Base-by-base conservation (phyloP, 1,284 basidiomycete species). In the Trichosporon sp. region DNA sequence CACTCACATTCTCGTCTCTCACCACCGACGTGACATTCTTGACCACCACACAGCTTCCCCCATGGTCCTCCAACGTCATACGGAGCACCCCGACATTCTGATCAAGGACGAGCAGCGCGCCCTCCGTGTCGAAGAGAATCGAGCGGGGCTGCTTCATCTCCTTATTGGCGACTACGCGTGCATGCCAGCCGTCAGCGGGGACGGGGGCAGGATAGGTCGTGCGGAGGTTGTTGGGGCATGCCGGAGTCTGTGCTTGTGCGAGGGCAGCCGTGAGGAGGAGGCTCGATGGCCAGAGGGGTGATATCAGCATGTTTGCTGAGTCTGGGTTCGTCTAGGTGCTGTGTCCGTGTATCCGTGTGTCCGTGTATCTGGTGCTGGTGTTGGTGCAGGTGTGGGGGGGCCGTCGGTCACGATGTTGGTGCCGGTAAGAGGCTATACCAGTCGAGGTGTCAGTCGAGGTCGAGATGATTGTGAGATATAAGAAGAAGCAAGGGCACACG, bases 21-120 rank as follows among this genome's bases (percentile, higher is more conserved):
- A 65, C 23, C 10, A 63, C 57, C 16, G 54, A 32, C 21, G 29
- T 52, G 25, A n/a, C 14, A 2, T 34, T 31, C 29, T 49, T 31
- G 19, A 58, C 61, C 10, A n/a, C 29, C n/a, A 63, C 16, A 25
- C 64, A 65, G 16, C 25, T 60, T 4, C 56, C 61, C 4, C 64
- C 64, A n/a, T 54, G 27, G 27, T 65, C 64, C 21, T 65, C 40
- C 11, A 65, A 32, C 10, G 27, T 44, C 7, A 65, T 32, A 16
- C 64, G 61, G 10, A 19, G 4, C 14, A 65, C 49, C 10, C 64
- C 54, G 11, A 19, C 23, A 4, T 56, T 56, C 14, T 33, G 16
- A 13, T 62, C 34, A 31, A 65, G 44, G 16, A 65, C 64, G 27
- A 65, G 59, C 4, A 65, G 61, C 4, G 54, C 64, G 11, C 64